phyloP scores from a whole-genome alignment of 1,284 basidiomycete species.

The Ganoderma boninense region DNA sequence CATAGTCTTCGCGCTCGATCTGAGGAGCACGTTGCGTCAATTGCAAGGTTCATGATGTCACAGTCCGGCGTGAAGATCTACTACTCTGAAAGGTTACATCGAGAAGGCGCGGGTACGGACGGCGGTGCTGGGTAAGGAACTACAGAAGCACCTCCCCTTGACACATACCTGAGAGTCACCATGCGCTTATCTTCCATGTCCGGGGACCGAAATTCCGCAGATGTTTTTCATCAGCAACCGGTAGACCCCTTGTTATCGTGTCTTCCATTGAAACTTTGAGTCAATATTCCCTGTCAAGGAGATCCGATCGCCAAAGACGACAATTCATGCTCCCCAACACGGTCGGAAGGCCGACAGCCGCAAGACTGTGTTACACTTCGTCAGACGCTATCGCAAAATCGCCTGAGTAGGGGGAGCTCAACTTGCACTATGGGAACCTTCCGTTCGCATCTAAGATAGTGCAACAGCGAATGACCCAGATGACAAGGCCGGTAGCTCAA shows the following conservation, averaged over 20 bases:
- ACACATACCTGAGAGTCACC: neutral
- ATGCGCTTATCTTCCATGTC: neutral
- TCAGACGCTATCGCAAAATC: neutral
- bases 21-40: neutral
- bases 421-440: neutral
- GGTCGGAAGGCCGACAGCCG: neutral
- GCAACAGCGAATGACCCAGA: too few species aligned
- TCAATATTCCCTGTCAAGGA: neutral
- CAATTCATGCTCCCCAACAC: neutral
- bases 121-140: neutral
- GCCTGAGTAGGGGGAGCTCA: neutral
- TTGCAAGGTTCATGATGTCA: neutral
- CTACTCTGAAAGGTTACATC: too few species aligned
- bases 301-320: neutral
- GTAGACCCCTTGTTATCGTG: neutral
- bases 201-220: neutral
- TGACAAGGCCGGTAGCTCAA: too few species aligned
- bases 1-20: neutral
- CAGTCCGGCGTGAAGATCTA: neutral
- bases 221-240: neutral
- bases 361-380: neutral
- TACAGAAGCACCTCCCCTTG: neutral
- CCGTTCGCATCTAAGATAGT: too few species aligned
- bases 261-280: neutral
- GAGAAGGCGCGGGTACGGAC: neutral